Conservation (phyloP, 2,329 filamentous ascomycete genomes). For the Phoma sp. region DNA sequence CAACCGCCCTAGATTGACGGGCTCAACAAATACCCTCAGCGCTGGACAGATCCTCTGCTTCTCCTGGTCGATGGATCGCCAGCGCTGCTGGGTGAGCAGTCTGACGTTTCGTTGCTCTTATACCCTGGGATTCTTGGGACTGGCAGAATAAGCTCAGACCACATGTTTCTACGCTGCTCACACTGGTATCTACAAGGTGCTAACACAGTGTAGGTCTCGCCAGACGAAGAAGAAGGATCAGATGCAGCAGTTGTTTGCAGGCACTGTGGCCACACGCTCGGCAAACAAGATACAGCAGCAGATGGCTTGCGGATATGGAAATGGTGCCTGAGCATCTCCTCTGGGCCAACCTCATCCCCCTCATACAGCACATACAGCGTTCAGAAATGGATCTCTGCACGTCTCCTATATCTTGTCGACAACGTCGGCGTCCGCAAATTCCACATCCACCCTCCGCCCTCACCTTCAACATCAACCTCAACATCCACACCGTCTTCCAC, state of each 20-base stretch:
- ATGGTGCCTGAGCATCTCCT: constrained; percentile 50
- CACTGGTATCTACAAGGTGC: not conserved
- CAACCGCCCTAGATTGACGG: constrained; percentile 61
- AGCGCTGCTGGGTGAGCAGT: constrained; percentile 35
- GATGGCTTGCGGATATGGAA: constrained; percentile 60
- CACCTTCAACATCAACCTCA: not conserved
- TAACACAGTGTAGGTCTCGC: not conserved
- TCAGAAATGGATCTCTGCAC: constrained; percentile 59
- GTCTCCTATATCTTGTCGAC: constrained; percentile 63
- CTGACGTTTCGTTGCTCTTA: constrained; percentile 43
- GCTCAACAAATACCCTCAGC: constrained; percentile 34
- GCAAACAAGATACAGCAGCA: constrained; percentile 51
- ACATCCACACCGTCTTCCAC: constrained; percentile 9
- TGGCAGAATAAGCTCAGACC: constrained; percentile 42
- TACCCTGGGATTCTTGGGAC: constrained; percentile 39
- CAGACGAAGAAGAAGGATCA: not conserved
- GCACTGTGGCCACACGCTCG: constrained; percentile 46
- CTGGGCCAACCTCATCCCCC: constrained; percentile 10
- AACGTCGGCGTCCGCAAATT: constrained; percentile 63
- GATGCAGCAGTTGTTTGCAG: constrained; percentile 43
- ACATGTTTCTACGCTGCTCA: constrained; percentile 26
- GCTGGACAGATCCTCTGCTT: constrained; percentile 35
- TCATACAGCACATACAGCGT: constrained; percentile 26
- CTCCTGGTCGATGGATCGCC: constrained; percentile 37
- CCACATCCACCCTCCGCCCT: constrained; percentile 52